A percentile compares a stretch with the other conserved stretches of the same genome.
Conservation (phyloP, 768 basidiomycete species). For the Pulveroboletus frians region DNA sequence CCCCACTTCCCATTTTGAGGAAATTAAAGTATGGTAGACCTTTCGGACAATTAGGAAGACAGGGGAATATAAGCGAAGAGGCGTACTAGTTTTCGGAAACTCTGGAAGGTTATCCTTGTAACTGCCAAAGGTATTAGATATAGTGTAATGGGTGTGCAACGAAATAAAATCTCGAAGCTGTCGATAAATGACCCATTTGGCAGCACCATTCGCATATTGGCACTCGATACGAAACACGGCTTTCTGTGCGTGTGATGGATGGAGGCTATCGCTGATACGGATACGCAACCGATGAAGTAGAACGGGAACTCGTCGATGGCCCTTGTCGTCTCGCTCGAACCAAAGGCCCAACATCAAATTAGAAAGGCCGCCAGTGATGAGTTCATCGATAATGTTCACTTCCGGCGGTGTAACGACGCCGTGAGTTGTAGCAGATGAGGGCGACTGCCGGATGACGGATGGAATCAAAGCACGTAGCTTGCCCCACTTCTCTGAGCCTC, state of each 20-base stretch:
- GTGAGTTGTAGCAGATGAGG: conserved; percentile 34
- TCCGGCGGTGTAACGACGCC: conserved; percentile 42
- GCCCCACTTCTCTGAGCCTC: conserved; percentile 48
- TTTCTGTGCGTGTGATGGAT: conserved; percentile 71
- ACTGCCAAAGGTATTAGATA: conserved; percentile 76
- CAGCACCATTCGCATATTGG: conserved; percentile 91
- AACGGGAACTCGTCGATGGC: conserved; percentile 72
- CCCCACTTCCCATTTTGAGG: conserved; percentile 56
- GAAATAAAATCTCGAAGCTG: conserved; percentile 89
- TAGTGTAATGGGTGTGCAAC: conserved; percentile 82
- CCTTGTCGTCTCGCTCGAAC: conserved; percentile 84
- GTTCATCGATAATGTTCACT: conserved; percentile 78
- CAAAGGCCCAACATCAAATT: conserved; percentile 74
- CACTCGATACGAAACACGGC: conserved; percentile 90
- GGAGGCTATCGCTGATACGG: conserved; percentile 79
- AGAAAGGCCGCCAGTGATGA: conserved; percentile 75
- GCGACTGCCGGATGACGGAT: conserved; percentile 38
- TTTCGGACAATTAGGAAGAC: conserved; percentile 23
- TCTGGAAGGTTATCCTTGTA: conserved; percentile 79
- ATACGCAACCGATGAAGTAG: conserved; percentile 78
- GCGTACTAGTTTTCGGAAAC: conserved; percentile 77
- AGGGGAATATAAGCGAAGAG: background rate
- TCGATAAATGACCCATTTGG: conserved; percentile 93
- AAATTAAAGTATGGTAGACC: conserved; percentile 91
- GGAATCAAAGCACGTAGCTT: conserved; percentile 65